Evolutionary conservation across 768 basidiomycete genomes (phyloP), one percentile per base, ranked within the genome.

Genomic region (Lactarius hatsudake): DNA sequence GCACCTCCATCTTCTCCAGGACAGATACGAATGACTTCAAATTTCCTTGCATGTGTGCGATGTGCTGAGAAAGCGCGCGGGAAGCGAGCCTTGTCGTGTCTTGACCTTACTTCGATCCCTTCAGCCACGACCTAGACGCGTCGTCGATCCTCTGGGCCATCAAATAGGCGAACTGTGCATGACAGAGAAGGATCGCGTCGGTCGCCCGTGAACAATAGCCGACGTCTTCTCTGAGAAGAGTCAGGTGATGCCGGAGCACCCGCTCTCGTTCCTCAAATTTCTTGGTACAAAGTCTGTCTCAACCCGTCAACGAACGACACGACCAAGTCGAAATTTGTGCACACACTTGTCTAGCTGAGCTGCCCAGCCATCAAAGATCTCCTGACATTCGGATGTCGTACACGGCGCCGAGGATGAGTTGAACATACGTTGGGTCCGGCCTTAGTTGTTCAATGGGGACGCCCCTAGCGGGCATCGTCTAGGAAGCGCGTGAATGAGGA

Each of bases 71-170:
- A 28, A 64, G 66, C 42, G 15, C 23, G 4, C 34, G 43, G 20
- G 66, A 43, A 17, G 67, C 67, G 53, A 68, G 58, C 58, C 53
- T 45, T 10, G 59, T 68, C 62, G 59, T 60, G 20, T 67, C 62
- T 2, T 58, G 12, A 12, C n/a, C n/a, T n/a, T n/a, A n/a, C n/a
- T n/a, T n/a, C n/a, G n/a, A n/a, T n/a, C 36, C 51, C 10, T 67
- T 64, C 53, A 51, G 15, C 62, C 62, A 60, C n/a, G 66, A 67
- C 32, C 32, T 55, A 42, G 51, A 55, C 42, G 62, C 67, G 28
- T 30, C 23, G 10, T 67, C 62, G 32, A 67, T 64, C 42, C 62
- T 51, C 59, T 45, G 42, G 2, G 62, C 66, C 58, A 43, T 67
- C 42, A 64, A 1, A 30, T 55, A 55, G 32, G 66, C 62, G 58